Percentiles rank a stretch among this genome's conserved stretches.
Evolutionary conservation across 1,284 basidiomycete genomes (phyloP).

Genomic region (Heterobasidion occidentale): DNA sequence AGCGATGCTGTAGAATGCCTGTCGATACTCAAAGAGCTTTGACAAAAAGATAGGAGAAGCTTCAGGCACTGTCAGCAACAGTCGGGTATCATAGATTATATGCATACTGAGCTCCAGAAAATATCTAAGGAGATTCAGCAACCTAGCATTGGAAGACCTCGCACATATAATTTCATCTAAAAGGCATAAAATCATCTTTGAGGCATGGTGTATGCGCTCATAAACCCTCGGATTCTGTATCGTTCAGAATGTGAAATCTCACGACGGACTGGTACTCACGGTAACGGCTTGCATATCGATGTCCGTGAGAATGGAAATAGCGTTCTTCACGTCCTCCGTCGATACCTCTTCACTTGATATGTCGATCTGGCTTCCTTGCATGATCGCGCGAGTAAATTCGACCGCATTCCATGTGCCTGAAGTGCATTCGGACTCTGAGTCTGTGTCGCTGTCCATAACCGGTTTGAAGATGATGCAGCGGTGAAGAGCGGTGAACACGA

Average conservation of each 20-base stretch:
- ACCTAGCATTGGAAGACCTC: not conserved
- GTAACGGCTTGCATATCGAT: not conserved
- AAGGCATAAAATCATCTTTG: not conserved
- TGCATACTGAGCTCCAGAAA: not conserved
- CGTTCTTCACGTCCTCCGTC: not conserved
- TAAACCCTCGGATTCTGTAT: not conserved
- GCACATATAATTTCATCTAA: not conserved
- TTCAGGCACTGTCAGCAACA: conserved; percentile 3
- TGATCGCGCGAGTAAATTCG: not conserved
- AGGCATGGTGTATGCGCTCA: not conserved
- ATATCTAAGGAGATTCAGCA: not conserved
- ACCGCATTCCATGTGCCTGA: not conserved
- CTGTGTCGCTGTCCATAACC: not conserved
- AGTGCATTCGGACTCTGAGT: not conserved
- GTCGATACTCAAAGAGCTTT: conserved; percentile 43
- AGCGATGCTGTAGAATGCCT: conserved; percentile 36
- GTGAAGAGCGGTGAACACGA: too few relatives aligned
- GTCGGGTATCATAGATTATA: not conserved
- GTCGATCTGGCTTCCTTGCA: not conserved
- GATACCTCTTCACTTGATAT: not conserved
- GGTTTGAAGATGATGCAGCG: too few relatives aligned
- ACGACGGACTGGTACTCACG: not conserved
- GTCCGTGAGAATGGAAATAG: not conserved
- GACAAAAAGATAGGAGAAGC: conserved; percentile 19
- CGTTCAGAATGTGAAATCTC: not conserved